A percentile compares a stretch with the other conserved stretches of the same genome.
These are phyloP conservation scores for Starmera stellimalicola DNA, from an alignment of 1,139 yeast genomes.

Conservation along the genomic window DNA sequence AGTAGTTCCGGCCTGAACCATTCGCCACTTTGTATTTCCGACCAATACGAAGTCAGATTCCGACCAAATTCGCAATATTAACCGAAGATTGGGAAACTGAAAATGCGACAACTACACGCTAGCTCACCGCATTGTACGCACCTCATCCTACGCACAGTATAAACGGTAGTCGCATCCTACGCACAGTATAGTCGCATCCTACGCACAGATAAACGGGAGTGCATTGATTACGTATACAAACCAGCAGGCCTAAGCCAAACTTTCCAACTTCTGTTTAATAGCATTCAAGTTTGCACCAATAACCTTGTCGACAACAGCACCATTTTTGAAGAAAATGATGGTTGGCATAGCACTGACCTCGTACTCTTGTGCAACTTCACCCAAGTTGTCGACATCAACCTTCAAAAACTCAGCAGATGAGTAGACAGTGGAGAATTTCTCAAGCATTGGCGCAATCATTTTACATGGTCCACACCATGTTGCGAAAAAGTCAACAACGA, in stretches of 20 bases:
- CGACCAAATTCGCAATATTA: no score
- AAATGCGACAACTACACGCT: no score
- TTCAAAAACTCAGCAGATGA: conserved; percentile 63
- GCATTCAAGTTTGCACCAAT: conserved; percentile 86
- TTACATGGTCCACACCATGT: conserved; percentile 98
- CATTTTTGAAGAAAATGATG: conserved; percentile 66
- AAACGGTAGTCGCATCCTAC: no score
- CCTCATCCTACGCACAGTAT: no score
- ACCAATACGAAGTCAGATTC: no score
- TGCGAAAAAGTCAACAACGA: conserved; percentile 88
- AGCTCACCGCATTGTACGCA: no score
- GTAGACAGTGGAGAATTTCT: conserved; percentile 55
- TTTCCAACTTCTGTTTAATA: conserved; percentile 59
- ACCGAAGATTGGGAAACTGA: no score
- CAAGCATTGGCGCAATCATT: conserved; percentile 86
- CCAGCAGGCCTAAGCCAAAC: conserved; percentile 34
- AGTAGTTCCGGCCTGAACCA: no score
- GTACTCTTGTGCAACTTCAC: conserved; percentile 64
- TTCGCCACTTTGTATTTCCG: no score
- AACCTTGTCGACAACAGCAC: conserved; percentile 61
- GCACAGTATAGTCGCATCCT: no score
- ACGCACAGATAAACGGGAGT: no score
- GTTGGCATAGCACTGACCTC: conserved; percentile 89
- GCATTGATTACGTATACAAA: background rate
- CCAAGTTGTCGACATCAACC: conserved; percentile 75